phyloP scores from a whole-genome alignment of 495 filamentous ascomycete genomes.

The Penicillium antarcticum region DNA sequence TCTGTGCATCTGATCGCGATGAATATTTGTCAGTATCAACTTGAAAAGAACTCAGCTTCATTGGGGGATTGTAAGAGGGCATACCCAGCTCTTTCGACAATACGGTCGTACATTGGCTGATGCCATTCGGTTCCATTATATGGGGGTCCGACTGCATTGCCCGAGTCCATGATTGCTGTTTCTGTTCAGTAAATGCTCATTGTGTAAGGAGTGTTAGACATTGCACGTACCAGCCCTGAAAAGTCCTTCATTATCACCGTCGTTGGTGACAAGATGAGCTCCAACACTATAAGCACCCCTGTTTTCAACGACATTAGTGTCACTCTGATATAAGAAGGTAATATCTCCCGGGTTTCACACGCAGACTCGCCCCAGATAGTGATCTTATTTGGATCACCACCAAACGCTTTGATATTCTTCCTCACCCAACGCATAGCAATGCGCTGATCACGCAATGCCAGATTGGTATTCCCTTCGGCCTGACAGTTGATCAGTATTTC shows the following conservation, averaged over 20 bases:
- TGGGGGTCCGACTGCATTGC: conserved; percentile 40
- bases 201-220: not conserved
- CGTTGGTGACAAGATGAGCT: conserved; percentile 32
- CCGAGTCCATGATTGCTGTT: conserved; percentile 67
- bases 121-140: conserved; percentile 42
- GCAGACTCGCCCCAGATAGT: conserved; percentile 74
- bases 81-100: conserved; percentile 32
- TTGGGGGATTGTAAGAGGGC: not conserved
- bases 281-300: conserved; percentile 40
- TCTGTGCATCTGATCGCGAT: conserved; percentile 52
- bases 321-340: not conserved
- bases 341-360: conserved; percentile 15
- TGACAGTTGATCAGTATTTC: conserved; percentile 1
- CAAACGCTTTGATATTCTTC: conserved; percentile 50
- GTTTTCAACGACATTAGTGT: not conserved
- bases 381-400: conserved; percentile 55
- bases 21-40: not conserved
- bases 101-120: conserved; percentile 38
- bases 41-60: not conserved
- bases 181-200: not conserved
- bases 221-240: conserved; percentile 30
- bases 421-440: conserved; percentile 49
- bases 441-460: conserved; percentile 49
- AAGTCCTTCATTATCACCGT: conserved; percentile 33
- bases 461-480: conserved; percentile 46